Percentiles rank a stretch among this genome's conserved stretches.
These are phyloP conservation scores for Fusarium mundagurra DNA, from an alignment of 2,329 filamentous ascomycete species.

Conservation along the genomic window DNA sequence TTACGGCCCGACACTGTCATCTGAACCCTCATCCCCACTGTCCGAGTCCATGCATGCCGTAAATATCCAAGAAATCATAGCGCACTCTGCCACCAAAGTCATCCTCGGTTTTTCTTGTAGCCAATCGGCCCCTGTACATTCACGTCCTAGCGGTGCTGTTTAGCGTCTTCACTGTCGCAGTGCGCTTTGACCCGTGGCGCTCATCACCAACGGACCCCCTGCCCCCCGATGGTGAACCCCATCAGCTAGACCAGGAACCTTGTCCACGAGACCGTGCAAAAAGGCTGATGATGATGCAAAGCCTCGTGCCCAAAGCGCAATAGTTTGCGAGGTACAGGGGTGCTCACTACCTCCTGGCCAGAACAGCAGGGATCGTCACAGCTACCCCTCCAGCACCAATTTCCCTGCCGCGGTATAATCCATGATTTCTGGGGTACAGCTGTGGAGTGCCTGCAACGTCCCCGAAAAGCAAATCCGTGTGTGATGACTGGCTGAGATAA, in stretches of 20 bases:
- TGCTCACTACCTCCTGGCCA: not conserved
- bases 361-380: not conserved
- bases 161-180: not conserved
- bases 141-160: not conserved
- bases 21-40: not conserved
- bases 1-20: not conserved
- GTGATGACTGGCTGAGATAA: slow-evolving; percentile 21
- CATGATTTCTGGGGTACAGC: slow-evolving; percentile 21
- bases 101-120: not conserved
- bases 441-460: not conserved
- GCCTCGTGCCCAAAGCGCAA: slow-evolving; percentile 13
- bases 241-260: not conserved
- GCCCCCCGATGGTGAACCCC: not conserved
- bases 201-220: not conserved
- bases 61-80: not conserved
- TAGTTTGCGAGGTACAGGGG: slow-evolving; percentile 32
- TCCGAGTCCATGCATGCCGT: not conserved
- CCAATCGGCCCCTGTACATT: not conserved
- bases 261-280: not conserved
- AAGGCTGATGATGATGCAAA: slow-evolving; percentile 2
- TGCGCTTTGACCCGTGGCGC: slow-evolving; percentile 15
- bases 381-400: not conserved
- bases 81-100: not conserved
- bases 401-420: slow-evolving; percentile 9
- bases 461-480: slow-evolving; percentile 6